These are phyloP conservation scores for Hypsizygus marmoreus DNA, from an alignment of 768 basidiomycete genomes.

Conservation along the genomic window DNA sequence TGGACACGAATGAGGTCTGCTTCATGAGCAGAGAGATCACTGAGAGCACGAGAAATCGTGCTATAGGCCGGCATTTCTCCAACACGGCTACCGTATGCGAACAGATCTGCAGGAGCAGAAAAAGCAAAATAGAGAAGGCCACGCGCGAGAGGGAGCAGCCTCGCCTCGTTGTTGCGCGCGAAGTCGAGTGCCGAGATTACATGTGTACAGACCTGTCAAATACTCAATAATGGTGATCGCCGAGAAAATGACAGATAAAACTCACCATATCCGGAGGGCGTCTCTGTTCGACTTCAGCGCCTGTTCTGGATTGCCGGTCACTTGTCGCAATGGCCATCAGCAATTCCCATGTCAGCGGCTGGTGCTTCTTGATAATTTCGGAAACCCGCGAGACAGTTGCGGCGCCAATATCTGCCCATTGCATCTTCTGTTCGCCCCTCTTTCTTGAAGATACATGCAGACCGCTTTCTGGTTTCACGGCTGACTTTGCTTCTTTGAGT, in stretches of 20 bases:
- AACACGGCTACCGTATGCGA: constrained; percentile 15
- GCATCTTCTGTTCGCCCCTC: background rate
- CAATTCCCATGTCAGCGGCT: constrained; percentile 1
- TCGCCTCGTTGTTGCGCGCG: constrained; percentile 19
- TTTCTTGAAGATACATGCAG: constrained; percentile 17
- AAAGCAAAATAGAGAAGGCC: constrained; percentile 21
- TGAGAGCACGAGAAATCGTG: constrained; percentile 16
- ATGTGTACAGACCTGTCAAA: constrained; percentile 10
- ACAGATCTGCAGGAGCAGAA: constrained; percentile 15
- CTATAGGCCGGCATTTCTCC: constrained; percentile 19
- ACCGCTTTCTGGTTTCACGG: constrained; percentile 18
- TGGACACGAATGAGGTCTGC: constrained; percentile 7
- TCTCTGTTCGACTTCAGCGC: too few species aligned
- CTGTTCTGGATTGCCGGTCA: too few species aligned
- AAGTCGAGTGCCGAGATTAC: constrained; percentile 11
- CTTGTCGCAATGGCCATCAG: constrained; percentile 2
- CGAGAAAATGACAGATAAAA: background rate
- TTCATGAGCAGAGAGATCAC: constrained; percentile 22
- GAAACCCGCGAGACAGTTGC: background rate
- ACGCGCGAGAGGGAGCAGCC: constrained; percentile 19
- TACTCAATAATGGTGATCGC: background rate
- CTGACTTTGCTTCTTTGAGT: constrained; percentile 18
- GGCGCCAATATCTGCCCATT: background rate
- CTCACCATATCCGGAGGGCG: background rate
- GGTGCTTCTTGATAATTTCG: background rate